Base-by-base conservation (phyloP, 1,139 yeast species). In the Zygoascus hellenicus region DNA sequence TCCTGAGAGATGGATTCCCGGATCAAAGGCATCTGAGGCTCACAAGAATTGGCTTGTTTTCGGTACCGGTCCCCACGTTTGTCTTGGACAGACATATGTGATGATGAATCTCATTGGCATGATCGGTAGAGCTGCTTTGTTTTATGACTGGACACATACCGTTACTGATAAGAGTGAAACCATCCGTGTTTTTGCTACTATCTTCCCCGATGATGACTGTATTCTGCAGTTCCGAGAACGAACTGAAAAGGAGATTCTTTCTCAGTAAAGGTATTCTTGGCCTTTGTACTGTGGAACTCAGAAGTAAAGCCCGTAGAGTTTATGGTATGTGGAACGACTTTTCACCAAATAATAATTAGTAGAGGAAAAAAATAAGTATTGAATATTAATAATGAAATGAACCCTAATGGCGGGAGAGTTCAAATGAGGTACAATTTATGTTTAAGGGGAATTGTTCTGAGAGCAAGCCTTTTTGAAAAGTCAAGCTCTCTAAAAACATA, bases 41-140 rank as follows among this genome's bases (percentile, higher is more conserved):
- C 83, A 83, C 65, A 83, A 86, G 67, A 90, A 90, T 72, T 92
- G 96, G 95, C 78, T 92, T 57, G 97, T 89, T 14, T 92, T 92
- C 61, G 98, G 98, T 52, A 82, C 95, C 47, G 98, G 98, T 50
- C 92, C 97, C 13, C 98, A 92, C 63, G 90, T 84, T 51, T 92
- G 98, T 70, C 73, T 92, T 57, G 98, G 98, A 58, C 94, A 88
- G 72, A 86, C 82, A 53, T 92, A 90, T 63, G 98, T 92, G 50
- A 75, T 86, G 78, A 82, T 88, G 79, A 78, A 90, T 56, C 83
- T 92, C 67, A 82, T 95, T 15, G 89, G 87, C 40, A 74, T 90
- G 75, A 78, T 92, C 64, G 98, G 98, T 63, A 90, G 90, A 67
- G 89, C 86, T 49, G 76, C 85, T 38, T 68, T 92, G 78, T 71